Evolutionary conservation across 208 protist genomes (phyloP).

Genomic region (Wallacemonas collosoma): DNA sequence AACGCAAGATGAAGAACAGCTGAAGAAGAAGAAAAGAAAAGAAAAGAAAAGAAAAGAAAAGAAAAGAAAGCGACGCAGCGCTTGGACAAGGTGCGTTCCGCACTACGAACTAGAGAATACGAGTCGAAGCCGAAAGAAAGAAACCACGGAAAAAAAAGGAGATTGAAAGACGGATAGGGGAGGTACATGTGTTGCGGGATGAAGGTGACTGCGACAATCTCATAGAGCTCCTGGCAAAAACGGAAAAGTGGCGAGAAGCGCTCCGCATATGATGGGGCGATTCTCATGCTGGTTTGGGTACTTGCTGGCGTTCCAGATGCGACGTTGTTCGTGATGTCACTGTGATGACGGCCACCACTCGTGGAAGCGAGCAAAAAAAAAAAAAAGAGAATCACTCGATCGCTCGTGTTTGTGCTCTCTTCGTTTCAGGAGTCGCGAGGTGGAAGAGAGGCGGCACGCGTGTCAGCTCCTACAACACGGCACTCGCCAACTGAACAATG

Average conservation of each 20-base stretch:
- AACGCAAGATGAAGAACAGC: background rate
- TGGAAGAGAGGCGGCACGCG: constrained; percentile 24
- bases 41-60: constrained; percentile 5
- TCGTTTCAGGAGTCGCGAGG: constrained; percentile 7
- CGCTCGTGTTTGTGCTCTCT: background rate
- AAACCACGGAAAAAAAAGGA: background rate
- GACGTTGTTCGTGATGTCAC: no score
- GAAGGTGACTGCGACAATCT: no score
- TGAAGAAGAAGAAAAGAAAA: constrained; percentile 13
- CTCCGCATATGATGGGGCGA: no score
- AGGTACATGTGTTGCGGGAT: no score
- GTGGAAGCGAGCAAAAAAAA: background rate
- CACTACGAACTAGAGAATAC: no score
- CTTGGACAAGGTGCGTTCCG: no score
- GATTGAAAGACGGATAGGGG: background rate
- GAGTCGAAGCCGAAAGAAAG: background rate
- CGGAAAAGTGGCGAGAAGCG: no score
- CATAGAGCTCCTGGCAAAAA: no score
- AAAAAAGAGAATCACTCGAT: background rate
- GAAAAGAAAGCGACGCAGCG: background rate
- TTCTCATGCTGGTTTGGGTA: no score
- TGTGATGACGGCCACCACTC: no score
- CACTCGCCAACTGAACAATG: constrained; percentile 36
- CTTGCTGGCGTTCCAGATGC: no score
- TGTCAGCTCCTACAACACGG: constrained; percentile 29